phyloP scores from a whole-genome alignment of 2,329 filamentous ascomycete genomes.

The Verticillium zaregamsianum region DNA sequence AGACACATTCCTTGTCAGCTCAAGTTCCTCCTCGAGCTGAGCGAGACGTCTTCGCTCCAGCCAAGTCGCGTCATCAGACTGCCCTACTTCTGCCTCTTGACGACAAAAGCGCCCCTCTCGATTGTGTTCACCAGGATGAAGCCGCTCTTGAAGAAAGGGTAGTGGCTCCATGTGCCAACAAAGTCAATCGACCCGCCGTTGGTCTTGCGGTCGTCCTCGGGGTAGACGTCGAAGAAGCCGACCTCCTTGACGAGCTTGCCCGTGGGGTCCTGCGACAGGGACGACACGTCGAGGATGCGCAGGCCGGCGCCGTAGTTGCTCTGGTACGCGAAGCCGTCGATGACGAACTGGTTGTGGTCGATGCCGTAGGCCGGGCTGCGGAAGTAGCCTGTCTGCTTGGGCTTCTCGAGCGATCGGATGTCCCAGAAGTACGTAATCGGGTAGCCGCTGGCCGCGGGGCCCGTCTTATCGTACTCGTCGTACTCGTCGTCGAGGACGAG shows the following conservation, averaged over 20 bases:
- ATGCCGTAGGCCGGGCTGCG: constrained; percentile 30
- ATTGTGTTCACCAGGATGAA: constrained; percentile 44
- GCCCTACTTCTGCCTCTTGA: constrained; percentile 17
- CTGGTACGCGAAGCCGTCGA: constrained; percentile 37
- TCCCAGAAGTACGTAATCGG: constrained; percentile 48
- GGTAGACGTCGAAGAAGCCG: constrained; percentile 43
- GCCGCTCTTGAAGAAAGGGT: constrained; percentile 34
- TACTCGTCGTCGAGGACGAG: constrained; percentile 48
- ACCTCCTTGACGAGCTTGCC: constrained; percentile 34
- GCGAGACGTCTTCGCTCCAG: too few species aligned
- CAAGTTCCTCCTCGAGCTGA: too few species aligned
- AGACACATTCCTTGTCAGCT: too few species aligned
- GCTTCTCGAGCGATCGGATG: constrained; percentile 32
- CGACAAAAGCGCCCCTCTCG: constrained; percentile 35
- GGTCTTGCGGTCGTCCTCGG: constrained; percentile 34
- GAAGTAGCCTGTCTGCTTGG: constrained; percentile 34
- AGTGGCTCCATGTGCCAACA: constrained; percentile 37
- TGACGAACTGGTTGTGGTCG: constrained; percentile 43
- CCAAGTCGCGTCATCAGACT: too few species aligned
- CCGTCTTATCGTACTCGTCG: constrained; percentile 40
- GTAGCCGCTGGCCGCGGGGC: constrained; percentile 29
- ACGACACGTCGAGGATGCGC: constrained; percentile 28
- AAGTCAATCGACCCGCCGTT: constrained; percentile 26
- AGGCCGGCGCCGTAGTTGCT: constrained; percentile 43
- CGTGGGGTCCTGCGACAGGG: constrained; percentile 28